These are phyloP conservation scores for Aspergillus saccharolyticus DNA, from an alignment of 495 filamentous ascomycete genomes.

Conservation along the genomic window DNA sequence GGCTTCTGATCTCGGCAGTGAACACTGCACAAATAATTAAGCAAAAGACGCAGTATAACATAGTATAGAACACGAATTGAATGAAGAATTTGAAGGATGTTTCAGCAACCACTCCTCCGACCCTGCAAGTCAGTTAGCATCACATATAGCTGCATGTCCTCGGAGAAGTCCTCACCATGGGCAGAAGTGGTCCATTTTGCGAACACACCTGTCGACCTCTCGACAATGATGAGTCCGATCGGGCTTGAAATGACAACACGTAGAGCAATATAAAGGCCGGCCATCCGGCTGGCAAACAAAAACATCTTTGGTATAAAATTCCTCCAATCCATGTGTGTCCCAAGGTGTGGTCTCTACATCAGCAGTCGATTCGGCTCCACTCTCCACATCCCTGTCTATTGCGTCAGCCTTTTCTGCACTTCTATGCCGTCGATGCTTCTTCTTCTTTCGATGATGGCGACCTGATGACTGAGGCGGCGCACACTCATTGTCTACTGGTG, in stretches of 20 bases:
- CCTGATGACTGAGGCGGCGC: constrained; percentile 13
- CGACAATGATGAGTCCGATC: constrained; percentile 83
- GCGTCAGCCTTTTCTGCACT: constrained; percentile 22
- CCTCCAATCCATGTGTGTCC: constrained; percentile 35
- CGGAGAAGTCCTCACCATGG: constrained; percentile 58
- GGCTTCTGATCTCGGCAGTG: constrained; percentile 40
- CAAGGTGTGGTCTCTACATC: constrained; percentile 22
- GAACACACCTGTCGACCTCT: constrained; percentile 72
- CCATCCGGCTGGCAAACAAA: constrained; percentile 80
- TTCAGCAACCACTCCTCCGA: constrained; percentile 83
- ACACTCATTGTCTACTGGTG: constrained; percentile 15
- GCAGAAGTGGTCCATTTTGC: constrained; percentile 92
- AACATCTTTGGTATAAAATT: constrained; percentile 72
- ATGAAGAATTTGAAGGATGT: constrained; percentile 85
- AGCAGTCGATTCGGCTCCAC: constrained; percentile 17
- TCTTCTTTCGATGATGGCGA: constrained; percentile 16
- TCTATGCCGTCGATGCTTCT: constrained; percentile 15
- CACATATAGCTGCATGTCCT: background rate
- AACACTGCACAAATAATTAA: constrained; percentile 57
- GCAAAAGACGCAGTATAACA: constrained; percentile 59
- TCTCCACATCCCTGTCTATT: constrained; percentile 24
- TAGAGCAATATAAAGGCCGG: constrained; percentile 71
- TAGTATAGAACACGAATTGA: constrained; percentile 71
- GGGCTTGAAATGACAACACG: constrained; percentile 76
- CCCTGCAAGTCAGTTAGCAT: constrained; percentile 42